Percentiles rank a stretch among this genome's conserved stretches.
Evolutionary conservation across 2,329 filamentous ascomycete species (phyloP).

Genomic region (Xylariaceae sp.): DNA sequence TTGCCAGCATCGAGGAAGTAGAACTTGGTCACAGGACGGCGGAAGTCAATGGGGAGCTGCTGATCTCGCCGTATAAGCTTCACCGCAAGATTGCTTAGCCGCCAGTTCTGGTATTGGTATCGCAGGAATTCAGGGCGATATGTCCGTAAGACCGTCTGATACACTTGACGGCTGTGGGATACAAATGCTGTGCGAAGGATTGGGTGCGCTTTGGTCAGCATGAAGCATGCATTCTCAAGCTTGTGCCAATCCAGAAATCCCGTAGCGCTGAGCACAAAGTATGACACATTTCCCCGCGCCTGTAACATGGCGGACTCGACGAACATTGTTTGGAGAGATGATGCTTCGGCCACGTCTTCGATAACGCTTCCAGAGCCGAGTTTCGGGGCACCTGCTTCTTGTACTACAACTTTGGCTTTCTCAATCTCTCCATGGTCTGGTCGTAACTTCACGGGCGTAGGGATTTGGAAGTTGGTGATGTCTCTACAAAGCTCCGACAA

Average conservation of each 20-base stretch:
- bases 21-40: conserved; percentile 47
- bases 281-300: conserved; percentile 44
- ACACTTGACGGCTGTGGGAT: conserved; percentile 43
- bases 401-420: conserved; percentile 36
- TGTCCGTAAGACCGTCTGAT: conserved; percentile 46
- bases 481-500: conserved; percentile 46
- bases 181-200: conserved; percentile 56
- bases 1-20: conserved; percentile 48
- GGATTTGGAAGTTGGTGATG: conserved; percentile 24
- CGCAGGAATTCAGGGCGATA: conserved; percentile 44
- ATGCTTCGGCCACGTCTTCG: conserved; percentile 48
- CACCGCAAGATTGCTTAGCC: conserved; percentile 38
- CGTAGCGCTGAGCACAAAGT: conserved; percentile 47
- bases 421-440: conserved; percentile 6
- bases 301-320: conserved; percentile 48
- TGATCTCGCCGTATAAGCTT: conserved; percentile 46
- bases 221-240: conserved; percentile 46
- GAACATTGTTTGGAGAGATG: conserved; percentile 45
- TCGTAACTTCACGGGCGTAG: conserved; percentile 7
- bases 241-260: conserved; percentile 41
- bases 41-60: conserved; percentile 37
- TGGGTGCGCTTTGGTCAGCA: conserved; percentile 44
- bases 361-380: conserved; percentile 44
- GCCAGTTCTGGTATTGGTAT: conserved; percentile 39
- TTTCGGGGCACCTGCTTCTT: conserved; percentile 41